Conservation (phyloP, 192 early-diverging fungal species). For the Backusella tuberculispora region DNA sequence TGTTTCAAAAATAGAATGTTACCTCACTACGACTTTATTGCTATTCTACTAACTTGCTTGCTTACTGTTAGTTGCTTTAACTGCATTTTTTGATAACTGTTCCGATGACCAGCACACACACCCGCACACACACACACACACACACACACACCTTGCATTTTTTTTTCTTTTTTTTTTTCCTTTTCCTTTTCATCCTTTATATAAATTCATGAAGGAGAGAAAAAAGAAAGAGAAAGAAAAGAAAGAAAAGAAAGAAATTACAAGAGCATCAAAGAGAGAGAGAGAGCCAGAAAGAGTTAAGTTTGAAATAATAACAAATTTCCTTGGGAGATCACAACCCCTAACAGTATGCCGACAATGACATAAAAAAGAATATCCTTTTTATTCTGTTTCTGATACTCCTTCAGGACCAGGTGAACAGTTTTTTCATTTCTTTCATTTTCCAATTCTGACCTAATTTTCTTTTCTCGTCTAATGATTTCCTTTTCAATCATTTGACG, state of each 20-base stretch:
- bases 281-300: neutral
- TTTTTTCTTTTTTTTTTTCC: neutral
- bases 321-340: neutral
- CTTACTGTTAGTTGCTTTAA: too few relatives aligned
- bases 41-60: too few relatives aligned
- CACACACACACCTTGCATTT: neutral
- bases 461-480: conserved; percentile 28
- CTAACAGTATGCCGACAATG: neutral
- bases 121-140: too few relatives aligned
- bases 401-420: conserved; percentile 17
- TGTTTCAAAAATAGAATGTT: too few relatives aligned
- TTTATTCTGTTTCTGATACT: conserved; percentile 12
- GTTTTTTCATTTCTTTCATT: neutral
- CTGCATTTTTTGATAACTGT: too few relatives aligned
- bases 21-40: too few relatives aligned
- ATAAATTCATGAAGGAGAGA: neutral
- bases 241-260: neutral
- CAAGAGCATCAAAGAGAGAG: neutral
- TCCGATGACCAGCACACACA: too few relatives aligned
- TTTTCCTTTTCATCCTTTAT: neutral
- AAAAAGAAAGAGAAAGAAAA: neutral
- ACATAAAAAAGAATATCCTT: neutral
- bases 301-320: neutral
- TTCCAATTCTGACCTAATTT: conserved; percentile 21
- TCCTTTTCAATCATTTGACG: conserved; percentile 32